Evolutionary conservation across 2,329 filamentous ascomycete genomes (phyloP).

Genomic region (Aspergillus brunneoviolaceus): DNA sequence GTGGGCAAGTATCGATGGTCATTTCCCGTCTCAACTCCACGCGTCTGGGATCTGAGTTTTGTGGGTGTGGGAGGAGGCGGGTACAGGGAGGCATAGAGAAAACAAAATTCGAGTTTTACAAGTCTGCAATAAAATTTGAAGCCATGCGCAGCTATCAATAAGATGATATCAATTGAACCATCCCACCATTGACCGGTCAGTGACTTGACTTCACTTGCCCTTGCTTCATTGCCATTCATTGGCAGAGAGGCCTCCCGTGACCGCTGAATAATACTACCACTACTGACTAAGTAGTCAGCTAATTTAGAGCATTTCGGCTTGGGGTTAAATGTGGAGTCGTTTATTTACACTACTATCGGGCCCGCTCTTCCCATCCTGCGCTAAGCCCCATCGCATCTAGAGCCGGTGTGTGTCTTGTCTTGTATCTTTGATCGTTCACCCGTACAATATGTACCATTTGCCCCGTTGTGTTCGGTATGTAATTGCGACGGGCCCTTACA

Average conservation of each 20-base stretch:
- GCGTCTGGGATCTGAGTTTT: not conserved
- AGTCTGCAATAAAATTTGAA: not conserved
- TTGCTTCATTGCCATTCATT: constrained; percentile 1
- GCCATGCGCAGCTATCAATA: not conserved
- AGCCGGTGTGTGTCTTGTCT: not conserved
- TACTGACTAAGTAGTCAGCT: not conserved
- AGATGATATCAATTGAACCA: not conserved
- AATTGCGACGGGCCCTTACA: constrained; percentile 9
- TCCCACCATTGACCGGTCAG: not conserved
- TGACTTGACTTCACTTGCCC: not conserved
- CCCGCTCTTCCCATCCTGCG: constrained; percentile 12
- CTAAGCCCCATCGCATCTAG: constrained; percentile 10
- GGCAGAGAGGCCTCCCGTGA: constrained; percentile 2
- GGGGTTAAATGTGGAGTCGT: constrained; percentile 24
- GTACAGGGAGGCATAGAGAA: not conserved
- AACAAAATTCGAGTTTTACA: not conserved
- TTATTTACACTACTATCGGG: constrained; percentile 26
- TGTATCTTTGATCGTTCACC: not conserved
- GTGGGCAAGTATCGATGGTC: constrained; percentile 13
- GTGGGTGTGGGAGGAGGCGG: not conserved
- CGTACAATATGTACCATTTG: constrained; percentile 8
- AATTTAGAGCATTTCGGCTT: constrained; percentile 6
- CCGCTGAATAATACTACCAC: constrained; percentile 7
- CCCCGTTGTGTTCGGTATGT: constrained; percentile 3
- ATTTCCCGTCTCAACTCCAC: constrained; percentile 7